Base-by-base conservation (phyloP, 2,329 filamentous ascomycete genomes). In the Davidsoniella virescens region DNA sequence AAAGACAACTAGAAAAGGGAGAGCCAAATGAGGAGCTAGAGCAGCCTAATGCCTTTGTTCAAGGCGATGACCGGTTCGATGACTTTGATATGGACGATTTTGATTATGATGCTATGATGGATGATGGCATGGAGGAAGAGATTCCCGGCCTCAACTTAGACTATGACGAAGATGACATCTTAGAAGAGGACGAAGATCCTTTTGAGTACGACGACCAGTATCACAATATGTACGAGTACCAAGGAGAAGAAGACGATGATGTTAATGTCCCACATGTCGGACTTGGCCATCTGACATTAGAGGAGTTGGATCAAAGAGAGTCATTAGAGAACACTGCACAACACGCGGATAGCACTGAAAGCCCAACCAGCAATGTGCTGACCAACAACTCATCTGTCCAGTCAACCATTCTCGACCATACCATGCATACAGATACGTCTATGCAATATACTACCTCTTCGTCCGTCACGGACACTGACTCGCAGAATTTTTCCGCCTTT, bases 121-220 rank as follows among this genome's bases (percentile, higher is more conserved):
- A 80, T 25, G 77, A 80, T 47, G 79, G 76, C 55, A 78, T 73
- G 0, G 64, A 78, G 2, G 80, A 84, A 55, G 81, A 84, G 60
- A 82, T 83, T 25, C 79, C 79, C 0, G 74, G 73, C 2, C 63
- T 71, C n/a, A 66, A 76, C 58, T 67, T 64, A 3, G 70, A 73
- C 52, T 64, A 64, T 25, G 64, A 68, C 8, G 65, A 70, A 17
- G 65, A 65, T n/a, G 64, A 67, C 10, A 63, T 66, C 20, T 60
- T 65, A 14, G 63, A 64, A 44, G 54, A 55, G 25, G 54, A 58
- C 18, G 60, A 60, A 25, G 62, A 63, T 16, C 57, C 57, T 47
- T 57, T 57, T 12, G 58, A 63, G 10, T 59, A 62, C 17, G 59
- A 60, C 9, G 57, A 60, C 4, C 36, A 46, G 17, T 53, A 53